A percentile compares a stretch with the other conserved stretches of the same genome.
Evolutionary conservation across 257 asterid species (phyloP).

Genomic region (Solanum bulbocastanum): DNA sequence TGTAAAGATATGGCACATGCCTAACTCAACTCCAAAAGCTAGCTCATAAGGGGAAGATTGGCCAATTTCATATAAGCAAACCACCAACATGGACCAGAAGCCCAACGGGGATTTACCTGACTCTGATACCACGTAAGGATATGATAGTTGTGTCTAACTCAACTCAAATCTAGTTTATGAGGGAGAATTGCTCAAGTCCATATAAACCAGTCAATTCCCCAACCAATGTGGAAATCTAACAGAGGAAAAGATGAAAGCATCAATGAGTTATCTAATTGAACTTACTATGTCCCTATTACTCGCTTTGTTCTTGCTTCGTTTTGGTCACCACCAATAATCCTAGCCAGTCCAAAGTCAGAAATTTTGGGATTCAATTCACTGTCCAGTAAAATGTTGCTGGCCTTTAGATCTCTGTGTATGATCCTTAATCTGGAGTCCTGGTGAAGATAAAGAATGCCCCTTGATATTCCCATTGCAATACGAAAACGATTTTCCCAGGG

Average conservation of each 20-base stretch:
- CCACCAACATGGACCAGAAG: neutral
- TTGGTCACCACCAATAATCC: neutral
- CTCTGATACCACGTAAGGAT: neutral
- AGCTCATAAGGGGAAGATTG: neutral
- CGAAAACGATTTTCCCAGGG: neutral
- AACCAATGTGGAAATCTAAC: too few species aligned
- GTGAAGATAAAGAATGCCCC: conserved; percentile 4
- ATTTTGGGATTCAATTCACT: neutral
- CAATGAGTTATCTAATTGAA: neutral
- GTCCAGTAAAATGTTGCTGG: conserved; percentile 2
- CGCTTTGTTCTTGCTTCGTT: neutral
- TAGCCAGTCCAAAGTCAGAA: conserved; percentile 1
- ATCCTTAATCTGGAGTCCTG: conserved; percentile 5
- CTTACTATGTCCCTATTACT: conserved; percentile 12
- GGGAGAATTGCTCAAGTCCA: neutral
- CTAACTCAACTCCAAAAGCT: neutral
- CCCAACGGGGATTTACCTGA: neutral
- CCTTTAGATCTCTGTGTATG: conserved; percentile 4
- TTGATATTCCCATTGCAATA: neutral
- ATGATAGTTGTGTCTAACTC: neutral
- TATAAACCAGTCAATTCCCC: too few species aligned
- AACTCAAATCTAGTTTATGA: neutral
- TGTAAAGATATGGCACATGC: neutral
- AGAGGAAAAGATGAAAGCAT: neutral
- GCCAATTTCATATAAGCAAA: neutral